Percentiles rank a stretch among this genome's conserved stretches.
Conservation (phyloP, 306 rosid genomes). For the Cucumis cinereus region DNA sequence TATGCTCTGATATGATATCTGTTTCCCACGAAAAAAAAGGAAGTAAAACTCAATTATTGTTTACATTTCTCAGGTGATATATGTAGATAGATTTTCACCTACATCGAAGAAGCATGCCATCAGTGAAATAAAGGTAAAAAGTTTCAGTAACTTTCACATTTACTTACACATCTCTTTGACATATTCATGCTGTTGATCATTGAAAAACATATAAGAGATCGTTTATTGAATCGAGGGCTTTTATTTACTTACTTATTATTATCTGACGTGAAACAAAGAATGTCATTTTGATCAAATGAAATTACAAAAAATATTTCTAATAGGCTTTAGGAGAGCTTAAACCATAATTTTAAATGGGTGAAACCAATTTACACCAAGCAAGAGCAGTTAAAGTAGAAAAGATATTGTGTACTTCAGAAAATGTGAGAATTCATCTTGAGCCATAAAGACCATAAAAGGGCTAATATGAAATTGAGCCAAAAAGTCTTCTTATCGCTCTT, state of each 20-base stretch:
- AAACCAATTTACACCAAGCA: not conserved
- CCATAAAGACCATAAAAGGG: not conserved
- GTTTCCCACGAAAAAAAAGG: not conserved
- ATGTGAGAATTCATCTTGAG: not conserved
- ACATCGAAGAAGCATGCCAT: conserved; percentile 76
- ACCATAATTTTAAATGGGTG: too few species aligned
- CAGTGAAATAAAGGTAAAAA: conserved; percentile 84
- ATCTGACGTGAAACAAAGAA: too few species aligned
- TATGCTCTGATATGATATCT: not conserved
- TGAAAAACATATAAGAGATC: not conserved
- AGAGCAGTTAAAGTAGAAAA: not conserved
- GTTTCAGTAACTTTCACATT: conserved; percentile 23
- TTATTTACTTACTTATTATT: too few species aligned
- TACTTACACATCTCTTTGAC: not conserved
- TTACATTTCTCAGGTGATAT: conserved; percentile 56
- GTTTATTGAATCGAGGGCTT: too few species aligned
- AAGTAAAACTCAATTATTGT: not conserved
- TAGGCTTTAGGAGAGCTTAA: too few species aligned
- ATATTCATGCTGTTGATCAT: not conserved
- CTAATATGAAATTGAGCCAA: not conserved
- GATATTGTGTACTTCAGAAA: not conserved
- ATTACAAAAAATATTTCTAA: too few species aligned
- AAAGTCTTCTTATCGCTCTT: not conserved
- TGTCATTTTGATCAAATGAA: too few species aligned
- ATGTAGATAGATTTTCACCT: conserved; percentile 69